phyloP scores from a whole-genome alignment of 352 stramenopile species.

The Phytophthora citrophthora region DNA sequence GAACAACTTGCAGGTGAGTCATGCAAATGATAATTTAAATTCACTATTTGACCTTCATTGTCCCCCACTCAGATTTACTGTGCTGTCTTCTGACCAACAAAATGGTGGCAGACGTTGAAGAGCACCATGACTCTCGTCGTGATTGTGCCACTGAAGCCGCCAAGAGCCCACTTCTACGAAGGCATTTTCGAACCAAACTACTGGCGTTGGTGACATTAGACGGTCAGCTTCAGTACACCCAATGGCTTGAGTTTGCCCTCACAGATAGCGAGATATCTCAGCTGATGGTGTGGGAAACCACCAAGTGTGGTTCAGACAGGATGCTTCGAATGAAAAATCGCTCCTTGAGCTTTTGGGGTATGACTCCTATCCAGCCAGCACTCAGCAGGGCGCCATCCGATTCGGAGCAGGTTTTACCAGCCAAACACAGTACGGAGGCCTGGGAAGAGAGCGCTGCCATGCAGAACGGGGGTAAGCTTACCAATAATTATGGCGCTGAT shows the following conservation, averaged over 20 bases:
- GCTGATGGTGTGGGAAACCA: constrained; percentile 45
- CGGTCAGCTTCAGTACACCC: constrained; percentile 33
- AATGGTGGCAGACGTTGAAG: constrained; percentile 35
- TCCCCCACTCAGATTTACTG: constrained; percentile 44
- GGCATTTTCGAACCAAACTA: constrained; percentile 55
- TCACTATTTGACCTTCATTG: not conserved
- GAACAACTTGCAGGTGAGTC: constrained; percentile 55
- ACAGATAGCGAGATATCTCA: constrained; percentile 40
- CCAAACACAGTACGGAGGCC: constrained; percentile 3
- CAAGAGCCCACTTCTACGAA: constrained; percentile 53
- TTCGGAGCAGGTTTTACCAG: constrained; percentile 8
- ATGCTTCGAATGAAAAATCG: constrained; percentile 15
- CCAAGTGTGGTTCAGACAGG: constrained; percentile 2
- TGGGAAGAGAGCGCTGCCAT: constrained; percentile 1
- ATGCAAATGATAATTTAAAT: not conserved
- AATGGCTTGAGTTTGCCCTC: constrained; percentile 47
- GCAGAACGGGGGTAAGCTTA: not conserved
- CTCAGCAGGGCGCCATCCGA: constrained; percentile 30
- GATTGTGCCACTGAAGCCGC: constrained; percentile 32
- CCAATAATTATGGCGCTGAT: constrained; percentile 25
- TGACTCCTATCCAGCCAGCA: constrained; percentile 29
- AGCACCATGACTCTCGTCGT: constrained; percentile 1
- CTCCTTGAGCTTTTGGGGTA: constrained; percentile 30
- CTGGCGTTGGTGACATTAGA: constrained; percentile 33
- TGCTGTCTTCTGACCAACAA: constrained; percentile 56